Base-by-base conservation (phyloP, 306 rosid genomes). In the Begonia masoniana region DNA sequence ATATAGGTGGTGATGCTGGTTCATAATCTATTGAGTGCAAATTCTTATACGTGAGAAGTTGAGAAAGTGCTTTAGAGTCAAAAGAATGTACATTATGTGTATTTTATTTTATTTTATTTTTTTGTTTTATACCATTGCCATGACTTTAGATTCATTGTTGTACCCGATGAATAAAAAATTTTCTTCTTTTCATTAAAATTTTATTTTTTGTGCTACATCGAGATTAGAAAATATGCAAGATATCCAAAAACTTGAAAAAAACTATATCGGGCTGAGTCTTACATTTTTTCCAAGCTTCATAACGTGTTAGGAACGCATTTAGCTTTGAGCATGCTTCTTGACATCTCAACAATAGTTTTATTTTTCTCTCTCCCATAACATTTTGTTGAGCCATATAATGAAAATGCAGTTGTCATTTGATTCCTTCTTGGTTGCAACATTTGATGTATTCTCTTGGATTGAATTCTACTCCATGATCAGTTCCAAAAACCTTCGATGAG, bases 391-490 rank as follows among this genome's bases (percentile, higher is more conserved):
- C 21, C 14, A 7, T n/a, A 14, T 17, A 12, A 1, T 49, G 17
- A 36, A 41, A 15, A 7, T n/a, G 49, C 4, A 60, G 60, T 11
- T 41, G 47, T 15, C 56, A 35, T 10, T 49, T 7, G 10, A 50
- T 60, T 4, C 49, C 19, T 10, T 60, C 39, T 7, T 12, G 46
- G 5, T 36, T 50, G 42, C 52, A 60, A 35, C 14, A 60, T 4
- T 60, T 13, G 5, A 2, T 4, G 15, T 46, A n/a, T n/a, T n/a
- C n/a, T n/a, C n/a, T n/a, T n/a, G n/a, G n/a, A 23, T 23, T 58
- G 13, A 58, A 47, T 13, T 58, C 62, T 11, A 23, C 46, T 21
- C 53, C 62, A 21, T n/a, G 14, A 58, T 58, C 45, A 7, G 45
- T 58, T 24, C 54, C 9, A 0, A 58, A 8, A 1, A 9, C 10